Base-by-base conservation (phyloP, 129 eudicot species). In the Ambrosia trifida region DNA sequence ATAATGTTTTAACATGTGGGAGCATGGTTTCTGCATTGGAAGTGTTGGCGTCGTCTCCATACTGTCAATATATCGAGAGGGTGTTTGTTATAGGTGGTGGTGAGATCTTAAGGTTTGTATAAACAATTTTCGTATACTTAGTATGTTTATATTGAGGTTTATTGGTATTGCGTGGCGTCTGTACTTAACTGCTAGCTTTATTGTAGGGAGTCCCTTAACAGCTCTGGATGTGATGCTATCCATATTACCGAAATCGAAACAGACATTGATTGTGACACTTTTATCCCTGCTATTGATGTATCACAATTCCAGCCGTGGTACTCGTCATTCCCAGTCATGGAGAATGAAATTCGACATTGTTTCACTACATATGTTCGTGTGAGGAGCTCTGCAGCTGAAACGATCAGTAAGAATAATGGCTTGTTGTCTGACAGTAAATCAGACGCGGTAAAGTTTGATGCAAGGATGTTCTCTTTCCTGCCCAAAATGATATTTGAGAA, bases 61-160 rank as follows among this genome's bases (percentile, higher is more conserved):
- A 93, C 70, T 75, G 85, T 79, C 24, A 76, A 24, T 93, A 85
- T 6, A 80, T 93, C 32, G 96, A 93, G 77, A 89, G 73, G 73
- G 92, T 93, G 74, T 93, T 89, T 83, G 75, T 93, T 45, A 89
- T 93, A 28, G 98, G 98, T 46, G 98, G 98, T 69, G 98, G 98
- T 33, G 77, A 89, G 78, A 84, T 89, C 61, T 76, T 89, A 79
- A 85, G 89, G 98, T 93, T 24, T 62, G 80, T 72, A 54, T 10
- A 35, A 68, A 64, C 75, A 24, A 14, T 31, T 64, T 52, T 53
- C 68, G 17, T 76, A 14, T 52, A 64, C 3, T 40, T 24, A 24
- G 57, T 43, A 14, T 14, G 44, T 13, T 67, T 46, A 67, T 13
- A 10, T 28, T 69, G 51, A 54, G 51, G 53, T 56, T 52, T 38